Conservation (phyloP, 2,329 filamentous ascomycete species). For the Aspergillus felis region DNA sequence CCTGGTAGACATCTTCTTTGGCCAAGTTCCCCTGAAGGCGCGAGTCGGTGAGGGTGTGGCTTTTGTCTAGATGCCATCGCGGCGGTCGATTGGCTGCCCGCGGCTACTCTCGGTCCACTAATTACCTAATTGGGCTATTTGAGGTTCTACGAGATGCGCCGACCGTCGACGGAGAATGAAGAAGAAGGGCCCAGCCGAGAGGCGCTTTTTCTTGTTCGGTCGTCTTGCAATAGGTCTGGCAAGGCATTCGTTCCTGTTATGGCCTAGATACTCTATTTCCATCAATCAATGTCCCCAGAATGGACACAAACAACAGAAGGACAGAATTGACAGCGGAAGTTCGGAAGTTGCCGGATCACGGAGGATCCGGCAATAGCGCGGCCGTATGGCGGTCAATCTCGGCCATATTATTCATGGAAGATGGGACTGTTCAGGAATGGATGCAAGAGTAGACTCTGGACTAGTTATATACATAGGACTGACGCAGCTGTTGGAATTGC, state of each 20-base stretch:
- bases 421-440: no score
- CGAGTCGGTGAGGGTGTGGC: not conserved
- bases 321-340: not conserved
- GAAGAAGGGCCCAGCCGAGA: not conserved
- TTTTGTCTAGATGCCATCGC: not conserved
- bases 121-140: not conserved
- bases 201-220: no score
- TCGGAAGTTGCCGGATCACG: not conserved
- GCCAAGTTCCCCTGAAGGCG: not conserved
- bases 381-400: not conserved
- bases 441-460: no score
- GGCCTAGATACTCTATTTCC: no score
- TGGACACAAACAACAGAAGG: no score
- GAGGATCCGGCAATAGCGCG: not conserved
- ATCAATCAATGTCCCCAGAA: no score
- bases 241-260: no score
- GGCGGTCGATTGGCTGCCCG: not conserved
- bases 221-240: no score
- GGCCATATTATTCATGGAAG: not conserved
- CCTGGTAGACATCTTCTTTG: no score
- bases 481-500: no score
- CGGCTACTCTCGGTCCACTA: not conserved
- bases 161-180: not conserved
- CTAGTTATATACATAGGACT: not conserved
- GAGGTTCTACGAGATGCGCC: not conserved